These are phyloP conservation scores for Sporothrix euskadiensis DNA, from an alignment of 2,329 filamentous ascomycete genomes.

Conservation along the genomic window DNA sequence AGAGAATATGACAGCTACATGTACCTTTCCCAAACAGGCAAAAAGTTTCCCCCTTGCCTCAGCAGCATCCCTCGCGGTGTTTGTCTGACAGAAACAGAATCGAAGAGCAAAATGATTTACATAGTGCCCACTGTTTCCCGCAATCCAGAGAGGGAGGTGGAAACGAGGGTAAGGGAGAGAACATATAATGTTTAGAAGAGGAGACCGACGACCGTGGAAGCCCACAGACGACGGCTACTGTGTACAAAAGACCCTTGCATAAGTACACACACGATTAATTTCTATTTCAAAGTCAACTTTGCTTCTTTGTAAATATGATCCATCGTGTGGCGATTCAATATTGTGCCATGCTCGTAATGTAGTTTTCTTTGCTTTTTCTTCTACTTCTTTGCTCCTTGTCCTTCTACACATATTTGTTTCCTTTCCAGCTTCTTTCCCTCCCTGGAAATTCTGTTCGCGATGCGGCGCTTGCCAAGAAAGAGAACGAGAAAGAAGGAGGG, in stretches of 20 bases:
- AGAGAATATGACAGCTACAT: not conserved
- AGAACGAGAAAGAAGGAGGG: not conserved
- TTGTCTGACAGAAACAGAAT: not conserved
- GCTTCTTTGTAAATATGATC: not conserved
- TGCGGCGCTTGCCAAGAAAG: not conserved
- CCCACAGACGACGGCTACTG: not conserved
- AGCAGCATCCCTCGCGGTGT: not conserved
- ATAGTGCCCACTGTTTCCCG: conserved; percentile 4
- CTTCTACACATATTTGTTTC: not conserved
- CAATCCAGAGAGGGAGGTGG: not conserved
- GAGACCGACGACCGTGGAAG: not conserved
- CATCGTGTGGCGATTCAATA: conserved; percentile 4
- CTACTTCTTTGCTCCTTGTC: not conserved
- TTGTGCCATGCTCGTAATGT: not conserved
- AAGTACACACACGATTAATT: not conserved
- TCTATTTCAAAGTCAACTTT: not conserved
- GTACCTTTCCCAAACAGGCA: not conserved
- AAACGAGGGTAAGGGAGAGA: not conserved
- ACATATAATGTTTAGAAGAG: not conserved
- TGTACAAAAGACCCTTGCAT: conserved; percentile 1
- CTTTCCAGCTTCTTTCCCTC: not conserved
- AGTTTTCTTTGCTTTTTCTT: not conserved
- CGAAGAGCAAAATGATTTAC: not conserved
- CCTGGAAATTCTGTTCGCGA: not conserved
- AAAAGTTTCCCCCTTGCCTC: not conserved